phyloP scores from a whole-genome alignment of 129 eudicot genomes.

The Centaurea solstitialis region DNA sequence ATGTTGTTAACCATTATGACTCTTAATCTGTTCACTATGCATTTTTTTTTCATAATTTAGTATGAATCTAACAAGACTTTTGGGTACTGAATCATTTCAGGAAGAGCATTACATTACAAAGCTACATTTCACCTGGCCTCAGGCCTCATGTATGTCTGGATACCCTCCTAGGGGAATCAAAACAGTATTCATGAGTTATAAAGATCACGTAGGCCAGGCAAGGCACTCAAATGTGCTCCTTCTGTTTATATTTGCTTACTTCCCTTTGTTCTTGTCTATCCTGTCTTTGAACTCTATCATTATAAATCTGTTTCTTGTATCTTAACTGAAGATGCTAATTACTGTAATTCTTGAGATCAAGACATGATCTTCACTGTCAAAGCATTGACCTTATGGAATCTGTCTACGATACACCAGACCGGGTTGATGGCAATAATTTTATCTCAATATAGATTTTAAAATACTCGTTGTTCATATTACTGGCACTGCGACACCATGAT shows the following conservation, averaged over 20 bases:
- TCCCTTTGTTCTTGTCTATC: neutral
- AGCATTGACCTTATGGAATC: neutral
- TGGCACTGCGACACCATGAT: neutral
- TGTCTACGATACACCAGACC: neutral
- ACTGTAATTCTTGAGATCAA: conserved; percentile 6
- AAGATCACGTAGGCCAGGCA: conserved; percentile 62
- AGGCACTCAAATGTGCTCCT: conserved; percentile 28
- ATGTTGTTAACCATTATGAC: conserved; percentile 3
- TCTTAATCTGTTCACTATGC: conserved; percentile 14
- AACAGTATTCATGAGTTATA: conserved; percentile 65
- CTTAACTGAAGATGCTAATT: neutral
- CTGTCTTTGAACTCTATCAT: neutral
- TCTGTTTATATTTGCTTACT: conserved; percentile 7
- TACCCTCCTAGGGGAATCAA: conserved; percentile 78
- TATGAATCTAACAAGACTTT: conserved; percentile 6
- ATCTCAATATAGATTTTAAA: neutral
- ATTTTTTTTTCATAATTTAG: neutral
- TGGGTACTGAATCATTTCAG: conserved; percentile 45
- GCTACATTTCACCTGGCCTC: conserved; percentile 87
- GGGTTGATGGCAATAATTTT: neutral
- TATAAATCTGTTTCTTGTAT: neutral
- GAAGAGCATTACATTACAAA: conserved; percentile 79
- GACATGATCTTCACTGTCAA: neutral
- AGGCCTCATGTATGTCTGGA: conserved; percentile 72
- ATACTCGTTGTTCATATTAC: conserved; percentile 4